A percentile compares a stretch with the other conserved stretches of the same genome.
Evolutionary conservation across 163 green algal genomes (phyloP).

Genomic region (Scenedesmus sp.): DNA sequence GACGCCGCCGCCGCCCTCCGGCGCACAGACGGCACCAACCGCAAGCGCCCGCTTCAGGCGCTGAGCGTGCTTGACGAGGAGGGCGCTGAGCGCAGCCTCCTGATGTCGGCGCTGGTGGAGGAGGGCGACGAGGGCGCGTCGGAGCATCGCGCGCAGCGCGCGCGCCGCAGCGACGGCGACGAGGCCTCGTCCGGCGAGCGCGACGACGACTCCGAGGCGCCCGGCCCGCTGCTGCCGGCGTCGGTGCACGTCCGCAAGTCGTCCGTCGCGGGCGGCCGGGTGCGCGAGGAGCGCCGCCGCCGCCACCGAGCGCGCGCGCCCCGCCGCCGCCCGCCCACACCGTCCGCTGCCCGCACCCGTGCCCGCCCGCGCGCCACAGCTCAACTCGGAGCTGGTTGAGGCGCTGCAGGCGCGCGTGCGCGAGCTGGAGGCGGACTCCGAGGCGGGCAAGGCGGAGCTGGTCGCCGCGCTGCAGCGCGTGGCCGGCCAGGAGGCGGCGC

Average conservation of each 20-base stretch:
- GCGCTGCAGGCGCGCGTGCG: constrained; percentile 27
- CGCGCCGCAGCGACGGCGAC: constrained; percentile 31
- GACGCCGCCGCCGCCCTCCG: no score
- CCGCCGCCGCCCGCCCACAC: no score
- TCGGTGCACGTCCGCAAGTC: constrained; percentile 20
- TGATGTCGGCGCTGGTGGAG: constrained; percentile 27
- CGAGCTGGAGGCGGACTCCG: constrained; percentile 40
- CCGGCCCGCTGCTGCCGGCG: not conserved
- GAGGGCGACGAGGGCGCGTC: constrained; percentile 53
- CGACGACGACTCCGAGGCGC: not conserved
- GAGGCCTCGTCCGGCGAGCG: not conserved
- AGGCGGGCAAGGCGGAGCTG: constrained; percentile 34
- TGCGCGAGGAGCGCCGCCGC: not conserved
- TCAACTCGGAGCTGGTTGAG: constrained; percentile 30
- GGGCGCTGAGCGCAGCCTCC: not conserved
- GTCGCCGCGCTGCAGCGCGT: not conserved
- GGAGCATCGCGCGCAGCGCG: constrained; percentile 5
- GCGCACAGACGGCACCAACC: not conserved
- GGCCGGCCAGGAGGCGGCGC: constrained; percentile 16
- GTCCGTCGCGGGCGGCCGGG: constrained; percentile 15
- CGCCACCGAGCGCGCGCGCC: no score
- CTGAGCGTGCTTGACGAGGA: constrained; percentile 39
- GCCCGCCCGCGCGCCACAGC: constrained; percentile 26
- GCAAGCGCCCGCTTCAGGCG: constrained; percentile 42
- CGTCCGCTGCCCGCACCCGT: not conserved